Evolutionary conservation across 2,329 filamentous ascomycete genomes (phyloP).

Genomic region (Lecanicillium sp.): DNA sequence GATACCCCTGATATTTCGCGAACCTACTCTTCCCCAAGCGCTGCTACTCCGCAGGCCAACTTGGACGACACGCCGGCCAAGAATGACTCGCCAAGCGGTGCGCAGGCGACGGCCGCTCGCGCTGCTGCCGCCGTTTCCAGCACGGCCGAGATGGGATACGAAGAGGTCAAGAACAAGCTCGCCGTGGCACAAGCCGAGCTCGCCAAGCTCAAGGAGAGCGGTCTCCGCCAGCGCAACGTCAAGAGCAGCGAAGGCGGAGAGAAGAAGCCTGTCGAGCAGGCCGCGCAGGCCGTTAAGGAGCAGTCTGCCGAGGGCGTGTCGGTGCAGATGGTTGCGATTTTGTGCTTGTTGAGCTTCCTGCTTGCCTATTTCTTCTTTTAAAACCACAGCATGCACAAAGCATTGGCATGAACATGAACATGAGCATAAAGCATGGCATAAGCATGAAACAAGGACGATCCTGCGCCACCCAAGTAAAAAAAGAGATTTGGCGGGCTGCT

Average conservation of each 20-base stretch:
- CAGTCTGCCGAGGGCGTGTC: constrained; percentile 68
- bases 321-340: constrained; percentile 71
- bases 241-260: constrained; percentile 41
- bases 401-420: not conserved
- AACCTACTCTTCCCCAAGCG: constrained; percentile 36
- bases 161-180: constrained; percentile 67
- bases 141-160: constrained; percentile 30
- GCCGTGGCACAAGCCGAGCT: constrained; percentile 69
- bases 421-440: not conserved
- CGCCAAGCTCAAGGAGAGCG: constrained; percentile 61
- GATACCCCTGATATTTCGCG: constrained; percentile 38
- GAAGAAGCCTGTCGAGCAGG: constrained; percentile 40
- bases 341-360: constrained; percentile 87
- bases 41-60: constrained; percentile 26
- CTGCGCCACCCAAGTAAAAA: no score
- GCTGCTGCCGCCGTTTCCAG: constrained; percentile 42
- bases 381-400: constrained; percentile 15
- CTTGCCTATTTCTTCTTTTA: constrained; percentile 96
- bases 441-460: no score
- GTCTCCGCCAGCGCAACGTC: constrained; percentile 72
- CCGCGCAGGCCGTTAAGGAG: constrained; percentile 43
- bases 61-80: constrained; percentile 19
- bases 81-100: constrained; percentile 11
- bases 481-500: no score
- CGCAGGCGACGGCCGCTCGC: constrained; percentile 17